These are phyloP conservation scores for Tetrapyrgos nigripes DNA, from an alignment of 1,284 basidiomycete genomes.

Conservation along the genomic window DNA sequence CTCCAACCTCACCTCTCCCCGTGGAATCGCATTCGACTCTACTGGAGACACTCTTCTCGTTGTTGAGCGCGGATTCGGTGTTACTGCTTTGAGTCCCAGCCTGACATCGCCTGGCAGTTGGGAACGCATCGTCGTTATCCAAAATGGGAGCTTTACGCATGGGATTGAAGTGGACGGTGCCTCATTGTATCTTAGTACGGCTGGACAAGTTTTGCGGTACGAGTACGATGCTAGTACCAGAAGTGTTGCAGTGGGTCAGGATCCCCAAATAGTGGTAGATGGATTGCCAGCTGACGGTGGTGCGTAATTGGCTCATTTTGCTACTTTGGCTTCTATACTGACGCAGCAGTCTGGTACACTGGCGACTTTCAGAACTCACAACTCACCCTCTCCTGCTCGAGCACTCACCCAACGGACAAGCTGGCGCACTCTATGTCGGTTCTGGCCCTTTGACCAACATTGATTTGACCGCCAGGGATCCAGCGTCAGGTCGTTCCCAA, in stretches of 20 bases:
- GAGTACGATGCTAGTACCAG: constrained; percentile 34
- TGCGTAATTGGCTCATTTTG: constrained; percentile 19
- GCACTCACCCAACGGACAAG: constrained; percentile 17
- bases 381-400: constrained; percentile 48
- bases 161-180: constrained; percentile 44
- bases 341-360: neutral
- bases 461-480: constrained; percentile 46
- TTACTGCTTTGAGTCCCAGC: constrained; percentile 41
- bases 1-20: constrained; percentile 44
- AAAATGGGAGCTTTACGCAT: constrained; percentile 43
- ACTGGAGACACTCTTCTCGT: constrained; percentile 43
- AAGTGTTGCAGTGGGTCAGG: constrained; percentile 20
- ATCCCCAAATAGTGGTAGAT: constrained; percentile 28
- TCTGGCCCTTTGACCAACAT: constrained; percentile 45
- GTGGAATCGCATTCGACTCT: constrained; percentile 44
- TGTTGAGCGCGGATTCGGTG: constrained; percentile 45
- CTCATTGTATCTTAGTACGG: constrained; percentile 41
- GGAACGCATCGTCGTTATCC: constrained; percentile 43
- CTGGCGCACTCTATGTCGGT: constrained; percentile 36
- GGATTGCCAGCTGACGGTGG: constrained; percentile 49
- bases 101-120: constrained; percentile 36
- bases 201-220: constrained; percentile 34
- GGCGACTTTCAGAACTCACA: constrained; percentile 35
- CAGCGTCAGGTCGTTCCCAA: constrained; percentile 47
- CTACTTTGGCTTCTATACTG: neutral